A percentile compares a stretch with the other conserved stretches of the same genome.
phyloP scores from a whole-genome alignment of 2,329 filamentous ascomycete genomes.

The Corynespora cassiicola region DNA sequence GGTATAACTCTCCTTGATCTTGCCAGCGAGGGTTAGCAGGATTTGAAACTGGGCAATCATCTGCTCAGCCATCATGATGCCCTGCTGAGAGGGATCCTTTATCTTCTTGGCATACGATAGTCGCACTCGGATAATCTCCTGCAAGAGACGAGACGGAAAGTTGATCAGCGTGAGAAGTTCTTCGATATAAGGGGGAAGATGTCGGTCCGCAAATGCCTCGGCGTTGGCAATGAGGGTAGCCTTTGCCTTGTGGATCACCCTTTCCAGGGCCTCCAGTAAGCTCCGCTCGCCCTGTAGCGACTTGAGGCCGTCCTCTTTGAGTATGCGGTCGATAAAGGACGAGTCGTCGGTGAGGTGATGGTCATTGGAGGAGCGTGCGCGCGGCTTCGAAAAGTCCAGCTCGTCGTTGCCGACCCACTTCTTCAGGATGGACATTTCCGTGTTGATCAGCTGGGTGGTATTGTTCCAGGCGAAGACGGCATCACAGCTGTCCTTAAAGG shows the following conservation, averaged over 20 bases:
- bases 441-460: constrained; percentile 94
- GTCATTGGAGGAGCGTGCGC: constrained; percentile 70
- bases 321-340: constrained; percentile 89
- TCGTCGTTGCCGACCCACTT: constrained; percentile 98
- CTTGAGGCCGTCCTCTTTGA: constrained; percentile 94
- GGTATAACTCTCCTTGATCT: constrained; percentile 89
- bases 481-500: constrained; percentile 83
- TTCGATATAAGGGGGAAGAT: constrained; percentile 95
- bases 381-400: constrained; percentile 83
- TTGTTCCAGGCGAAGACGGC: constrained; percentile 96
- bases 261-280: constrained; percentile 83
- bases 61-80: constrained; percentile 92
- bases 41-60: constrained; percentile 98
- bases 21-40: constrained; percentile 85
- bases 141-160: constrained; percentile 92
- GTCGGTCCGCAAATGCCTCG: constrained; percentile 81
- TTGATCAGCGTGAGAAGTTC: constrained; percentile 95
- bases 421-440: constrained; percentile 86
- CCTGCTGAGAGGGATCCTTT: constrained; percentile 92
- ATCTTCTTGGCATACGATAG: constrained; percentile 92
- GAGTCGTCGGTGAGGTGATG: constrained; percentile 85
- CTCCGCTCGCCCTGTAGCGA: constrained; percentile 85
- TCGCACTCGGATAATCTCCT: constrained; percentile 93
- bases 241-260: constrained; percentile 93
- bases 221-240: constrained; percentile 87